A percentile compares a stretch with the other conserved stretches of the same genome.
Conservation (phyloP, 2,329 filamentous ascomycete species). For the Cladosporium cucumerinum region DNA sequence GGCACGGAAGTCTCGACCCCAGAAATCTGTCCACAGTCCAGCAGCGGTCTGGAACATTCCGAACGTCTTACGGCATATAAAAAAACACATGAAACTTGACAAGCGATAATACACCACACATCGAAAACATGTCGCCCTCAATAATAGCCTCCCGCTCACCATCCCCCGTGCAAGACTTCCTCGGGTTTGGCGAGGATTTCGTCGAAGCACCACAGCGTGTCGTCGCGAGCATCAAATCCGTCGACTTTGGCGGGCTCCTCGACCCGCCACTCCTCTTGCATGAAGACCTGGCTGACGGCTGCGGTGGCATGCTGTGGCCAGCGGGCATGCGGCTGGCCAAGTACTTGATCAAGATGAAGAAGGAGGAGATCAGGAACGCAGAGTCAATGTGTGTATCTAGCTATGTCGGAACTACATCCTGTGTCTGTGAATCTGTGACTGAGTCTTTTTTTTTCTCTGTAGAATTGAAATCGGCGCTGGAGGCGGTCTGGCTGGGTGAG, state of each 20-base stretch:
- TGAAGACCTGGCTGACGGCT: constrained; percentile 83
- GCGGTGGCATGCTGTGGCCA: constrained; percentile 91
- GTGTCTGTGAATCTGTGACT: constrained; percentile 5
- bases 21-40: background rate
- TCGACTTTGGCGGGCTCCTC: constrained; percentile 72
- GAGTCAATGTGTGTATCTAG: constrained; percentile 7
- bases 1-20: background rate
- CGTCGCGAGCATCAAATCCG: constrained; percentile 38
- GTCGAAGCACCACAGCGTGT: constrained; percentile 46
- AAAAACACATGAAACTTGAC: background rate
- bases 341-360: constrained; percentile 76
- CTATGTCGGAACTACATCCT: background rate
- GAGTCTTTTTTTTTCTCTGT: constrained; percentile 13
- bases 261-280: constrained; percentile 66
- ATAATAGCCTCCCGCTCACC: background rate
- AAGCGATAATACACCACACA: background rate
- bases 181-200: constrained; percentile 52
- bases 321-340: constrained; percentile 84
- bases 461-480: constrained; percentile 91
- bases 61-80: background rate
- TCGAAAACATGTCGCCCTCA: constrained; percentile 4
- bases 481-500: constrained; percentile 73
- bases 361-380: constrained; percentile 51
- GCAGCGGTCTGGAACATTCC: background rate
- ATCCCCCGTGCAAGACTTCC: constrained; percentile 19